phyloP scores from a whole-genome alignment of 192 early-diverging fungal species.

The Dimargaris cristalligena region DNA sequence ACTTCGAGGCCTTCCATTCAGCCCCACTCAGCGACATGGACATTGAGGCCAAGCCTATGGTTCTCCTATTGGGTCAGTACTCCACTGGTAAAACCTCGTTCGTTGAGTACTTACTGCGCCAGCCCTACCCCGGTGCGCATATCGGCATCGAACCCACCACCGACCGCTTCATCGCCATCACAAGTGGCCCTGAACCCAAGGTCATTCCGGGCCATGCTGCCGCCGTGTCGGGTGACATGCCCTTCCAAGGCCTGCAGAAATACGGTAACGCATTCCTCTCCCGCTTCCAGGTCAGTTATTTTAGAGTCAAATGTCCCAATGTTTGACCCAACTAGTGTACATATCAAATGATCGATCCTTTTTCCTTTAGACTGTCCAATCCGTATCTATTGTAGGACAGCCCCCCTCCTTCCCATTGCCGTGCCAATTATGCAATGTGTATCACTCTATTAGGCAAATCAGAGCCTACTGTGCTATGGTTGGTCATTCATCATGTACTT shows the following conservation, averaged over 20 bases:
- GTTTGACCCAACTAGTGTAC: no score
- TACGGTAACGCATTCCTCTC: slow-evolving; percentile 68
- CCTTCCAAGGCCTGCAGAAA: slow-evolving; percentile 61
- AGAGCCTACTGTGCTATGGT: no score
- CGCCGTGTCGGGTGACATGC: slow-evolving; percentile 61
- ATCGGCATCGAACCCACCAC: slow-evolving; percentile 80
- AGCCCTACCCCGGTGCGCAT: slow-evolving; percentile 65
- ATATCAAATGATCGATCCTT: no score
- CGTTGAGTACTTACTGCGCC: slow-evolving; percentile 56
- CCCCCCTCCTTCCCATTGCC: no score
- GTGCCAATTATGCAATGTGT: no score
- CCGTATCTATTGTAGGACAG: no score
- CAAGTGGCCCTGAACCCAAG: slow-evolving; percentile 50
- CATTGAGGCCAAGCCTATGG: slow-evolving; percentile 74
- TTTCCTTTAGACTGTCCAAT: no score
- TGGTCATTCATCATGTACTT: no score
- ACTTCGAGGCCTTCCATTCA: slow-evolving; percentile 69
- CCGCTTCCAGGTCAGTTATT: slow-evolving; percentile 42
- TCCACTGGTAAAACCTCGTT: slow-evolving; percentile 79
- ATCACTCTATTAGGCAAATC: no score
- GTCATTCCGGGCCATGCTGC: slow-evolving; percentile 80
- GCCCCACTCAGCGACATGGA: slow-evolving; percentile 62
- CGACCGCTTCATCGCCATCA: slow-evolving; percentile 73
- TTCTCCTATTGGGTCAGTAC: slow-evolving; percentile 75
- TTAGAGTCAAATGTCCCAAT: no score